Percentiles rank a stretch among this genome's conserved stretches.
These are phyloP conservation scores for Westerdykella ornata DNA, from an alignment of 2,329 filamentous ascomycete species.

Conservation along the genomic window DNA sequence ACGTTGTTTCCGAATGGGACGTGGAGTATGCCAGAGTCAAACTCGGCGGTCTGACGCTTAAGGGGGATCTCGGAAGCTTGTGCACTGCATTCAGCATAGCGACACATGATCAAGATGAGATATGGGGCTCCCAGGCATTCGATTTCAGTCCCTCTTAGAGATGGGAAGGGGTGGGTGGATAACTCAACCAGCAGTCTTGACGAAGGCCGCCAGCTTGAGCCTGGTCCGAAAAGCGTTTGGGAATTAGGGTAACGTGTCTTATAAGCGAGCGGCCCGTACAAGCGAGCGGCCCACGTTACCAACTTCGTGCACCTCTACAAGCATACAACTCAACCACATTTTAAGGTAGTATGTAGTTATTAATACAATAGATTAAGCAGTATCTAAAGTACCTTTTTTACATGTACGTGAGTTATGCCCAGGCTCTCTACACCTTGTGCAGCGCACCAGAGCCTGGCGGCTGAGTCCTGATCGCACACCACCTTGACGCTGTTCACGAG, in stretches of 20 bases:
- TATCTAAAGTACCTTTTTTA: slow-evolving; percentile 7
- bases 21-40: slow-evolving; percentile 12
- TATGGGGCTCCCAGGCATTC: background rate
- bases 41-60: background rate
- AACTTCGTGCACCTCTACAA: slow-evolving; percentile 8
- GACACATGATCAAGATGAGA: background rate
- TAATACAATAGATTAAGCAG: slow-evolving; percentile 8
- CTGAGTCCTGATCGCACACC: too few species aligned
- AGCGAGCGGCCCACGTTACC: slow-evolving; percentile 2
- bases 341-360: slow-evolving; percentile 7
- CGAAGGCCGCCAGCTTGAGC: background rate
- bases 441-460: too few species aligned
- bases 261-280: background rate
- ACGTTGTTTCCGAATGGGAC: slow-evolving; percentile 23
- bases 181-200: background rate
- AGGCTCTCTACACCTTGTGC: too few species aligned
- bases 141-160: background rate
- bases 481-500: too few species aligned
- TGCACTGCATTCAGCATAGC: background rate
- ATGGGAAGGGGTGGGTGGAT: background rate
- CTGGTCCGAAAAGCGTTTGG: slow-evolving; percentile 1
- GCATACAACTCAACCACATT: slow-evolving; percentile 7
- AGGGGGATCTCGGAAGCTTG: background rate
- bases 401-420: slow-evolving; percentile 11
- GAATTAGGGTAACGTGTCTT: background rate